These are phyloP conservation scores for Boletus fagicola DNA, from an alignment of 768 basidiomycete genomes.

Conservation along the genomic window DNA sequence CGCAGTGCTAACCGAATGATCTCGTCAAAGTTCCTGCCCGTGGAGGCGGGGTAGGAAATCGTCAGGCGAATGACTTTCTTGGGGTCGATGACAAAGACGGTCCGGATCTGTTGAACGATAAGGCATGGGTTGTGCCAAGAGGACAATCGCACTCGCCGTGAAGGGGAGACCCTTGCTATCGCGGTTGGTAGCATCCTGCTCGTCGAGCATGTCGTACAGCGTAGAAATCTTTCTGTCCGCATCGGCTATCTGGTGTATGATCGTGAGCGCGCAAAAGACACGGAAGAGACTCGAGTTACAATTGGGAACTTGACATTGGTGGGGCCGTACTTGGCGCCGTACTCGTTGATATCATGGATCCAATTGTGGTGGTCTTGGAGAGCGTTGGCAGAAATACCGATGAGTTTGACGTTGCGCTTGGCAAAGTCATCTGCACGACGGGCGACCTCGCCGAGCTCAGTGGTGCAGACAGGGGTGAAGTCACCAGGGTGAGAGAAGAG, in stretches of 20 bases:
- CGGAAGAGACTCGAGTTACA: slow-evolving; percentile 37
- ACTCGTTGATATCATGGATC: slow-evolving; percentile 86
- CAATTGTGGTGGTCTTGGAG: slow-evolving; percentile 82
- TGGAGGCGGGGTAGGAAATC: slow-evolving; percentile 90
- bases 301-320: slow-evolving; percentile 91
- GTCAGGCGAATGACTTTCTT: slow-evolving; percentile 92
- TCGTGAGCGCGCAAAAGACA: slow-evolving; percentile 11
- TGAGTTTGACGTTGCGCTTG: slow-evolving; percentile 87
- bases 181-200: slow-evolving; percentile 89
- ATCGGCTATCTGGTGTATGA: slow-evolving; percentile 75
- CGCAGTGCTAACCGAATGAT: slow-evolving; percentile 48
- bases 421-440: slow-evolving; percentile 82
- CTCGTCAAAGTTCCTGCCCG: slow-evolving; percentile 90
- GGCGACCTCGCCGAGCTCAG: slow-evolving; percentile 95
- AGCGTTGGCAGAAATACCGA: slow-evolving; percentile 90
- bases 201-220: slow-evolving; percentile 94
- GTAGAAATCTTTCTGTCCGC: slow-evolving; percentile 79
- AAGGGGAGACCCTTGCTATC: slow-evolving; percentile 89
- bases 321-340: slow-evolving; percentile 64
- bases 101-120: slow-evolving; percentile 64
- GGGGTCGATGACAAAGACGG: slow-evolving; percentile 97
- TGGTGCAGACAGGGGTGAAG: slow-evolving; percentile 94
- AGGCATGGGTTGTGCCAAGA: neutral
- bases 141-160: slow-evolving; percentile 51
- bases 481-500: slow-evolving; percentile 96